Percentiles rank a stretch among this genome's conserved stretches.
Evolutionary conservation across 1,284 basidiomycete genomes (phyloP).

Genomic region (Naganishia sp.): DNA sequence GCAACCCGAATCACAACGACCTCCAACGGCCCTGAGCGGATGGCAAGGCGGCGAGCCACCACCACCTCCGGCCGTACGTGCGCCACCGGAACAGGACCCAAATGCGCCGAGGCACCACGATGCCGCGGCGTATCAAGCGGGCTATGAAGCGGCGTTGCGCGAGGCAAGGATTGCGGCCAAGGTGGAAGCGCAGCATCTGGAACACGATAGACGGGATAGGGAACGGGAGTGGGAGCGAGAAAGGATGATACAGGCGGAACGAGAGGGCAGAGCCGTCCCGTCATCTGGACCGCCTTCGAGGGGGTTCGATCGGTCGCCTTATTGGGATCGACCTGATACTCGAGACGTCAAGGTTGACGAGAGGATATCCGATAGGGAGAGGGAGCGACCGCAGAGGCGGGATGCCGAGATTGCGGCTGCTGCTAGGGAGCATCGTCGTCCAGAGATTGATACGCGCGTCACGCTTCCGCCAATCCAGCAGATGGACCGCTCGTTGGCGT

Average conservation of each 20-base stretch:
- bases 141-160: constrained; percentile 20
- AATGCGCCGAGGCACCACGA: not conserved
- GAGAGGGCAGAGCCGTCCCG: constrained; percentile 3
- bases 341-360: constrained; percentile 13
- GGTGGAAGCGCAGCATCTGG: constrained; percentile 10
- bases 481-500: constrained; percentile 14
- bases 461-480: constrained; percentile 20
- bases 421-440: constrained; percentile 7
- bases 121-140: constrained; percentile 17
- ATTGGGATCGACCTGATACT: constrained; percentile 19
- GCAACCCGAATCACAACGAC: constrained; percentile 7
- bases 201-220: constrained; percentile 17
- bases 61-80: not conserved
- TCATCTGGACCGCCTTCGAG: not conserved
- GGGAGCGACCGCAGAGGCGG: constrained; percentile 1
- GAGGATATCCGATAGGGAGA: not conserved
- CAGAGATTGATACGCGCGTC: constrained; percentile 18
- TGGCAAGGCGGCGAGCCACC: constrained; percentile 19
- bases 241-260: constrained; percentile 6
- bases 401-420: not conserved
- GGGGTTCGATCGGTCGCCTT: not conserved
- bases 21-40: constrained; percentile 19
- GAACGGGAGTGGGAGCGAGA: constrained; percentile 21
- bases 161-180: constrained; percentile 14
- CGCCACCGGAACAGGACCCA: not conserved